A percentile compares a stretch with the other conserved stretches of the same genome.
These are phyloP conservation scores for Craterostigma plantagineum DNA, from an alignment of 257 asterid species.

Conservation along the genomic window DNA sequence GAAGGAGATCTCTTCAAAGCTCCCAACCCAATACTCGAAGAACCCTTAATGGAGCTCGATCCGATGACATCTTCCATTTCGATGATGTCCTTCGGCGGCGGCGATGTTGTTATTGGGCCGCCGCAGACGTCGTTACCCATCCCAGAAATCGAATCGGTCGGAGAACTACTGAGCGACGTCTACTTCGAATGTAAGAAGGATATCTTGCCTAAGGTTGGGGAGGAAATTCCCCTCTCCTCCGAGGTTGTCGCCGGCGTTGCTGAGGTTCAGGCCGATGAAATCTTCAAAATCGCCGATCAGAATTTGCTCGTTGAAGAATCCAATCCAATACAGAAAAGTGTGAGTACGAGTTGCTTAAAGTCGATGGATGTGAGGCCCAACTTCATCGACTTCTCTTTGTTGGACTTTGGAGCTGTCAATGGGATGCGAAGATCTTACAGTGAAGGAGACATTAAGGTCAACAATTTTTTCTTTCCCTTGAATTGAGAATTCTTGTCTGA, in stretches of 20 bases:
- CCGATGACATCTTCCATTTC: conserved; percentile 66
- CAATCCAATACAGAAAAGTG: conserved; percentile 40
- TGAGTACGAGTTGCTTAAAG: conserved; percentile 44
- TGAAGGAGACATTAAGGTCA: conserved; percentile 96
- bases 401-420: conserved; percentile 52
- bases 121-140: conserved; percentile 42
- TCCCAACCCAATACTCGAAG: too few species aligned
- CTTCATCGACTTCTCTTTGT: conserved; percentile 48
- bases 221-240: conserved; percentile 36
- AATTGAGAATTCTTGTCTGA: too few species aligned
- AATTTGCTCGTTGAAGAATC: too few species aligned
- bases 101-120: conserved; percentile 38
- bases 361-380: conserved; percentile 48
- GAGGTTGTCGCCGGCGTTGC: conserved; percentile 29
- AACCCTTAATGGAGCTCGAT: conserved; percentile 43
- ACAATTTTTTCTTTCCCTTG: too few species aligned
- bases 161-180: conserved; percentile 61
- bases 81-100: conserved; percentile 69
- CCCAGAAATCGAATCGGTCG: conserved; percentile 57
- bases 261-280: too few species aligned
- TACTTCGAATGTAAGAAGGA: conserved; percentile 82
- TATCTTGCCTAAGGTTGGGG: conserved; percentile 66
- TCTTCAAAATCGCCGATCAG: too few species aligned
- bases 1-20: conserved; percentile 87
- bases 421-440: conserved; percentile 88